phyloP scores from a whole-genome alignment of 495 filamentous ascomycete species.

The Neurospora discreta region DNA sequence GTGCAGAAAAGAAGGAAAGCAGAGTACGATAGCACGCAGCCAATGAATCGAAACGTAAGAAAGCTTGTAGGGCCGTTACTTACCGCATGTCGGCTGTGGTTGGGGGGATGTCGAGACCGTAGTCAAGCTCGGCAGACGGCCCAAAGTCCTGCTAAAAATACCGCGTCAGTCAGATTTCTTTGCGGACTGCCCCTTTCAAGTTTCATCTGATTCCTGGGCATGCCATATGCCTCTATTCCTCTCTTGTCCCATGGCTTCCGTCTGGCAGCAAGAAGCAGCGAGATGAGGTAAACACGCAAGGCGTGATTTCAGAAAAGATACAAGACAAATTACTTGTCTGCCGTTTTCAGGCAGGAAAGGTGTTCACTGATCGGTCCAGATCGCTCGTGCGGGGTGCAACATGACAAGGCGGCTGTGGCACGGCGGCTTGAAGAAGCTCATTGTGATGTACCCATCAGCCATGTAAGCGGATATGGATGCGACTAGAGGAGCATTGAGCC shows the following conservation, averaged over 20 bases:
- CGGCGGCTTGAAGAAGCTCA: not conserved
- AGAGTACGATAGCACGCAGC: not conserved
- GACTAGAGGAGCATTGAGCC: not conserved
- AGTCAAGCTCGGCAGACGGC: conserved; percentile 38
- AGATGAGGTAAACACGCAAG: not conserved
- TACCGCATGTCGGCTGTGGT: conserved; percentile 38
- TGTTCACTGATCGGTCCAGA: not conserved
- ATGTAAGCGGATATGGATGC: not conserved
- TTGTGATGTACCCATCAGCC: not conserved
- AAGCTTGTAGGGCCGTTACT: conserved; percentile 11
- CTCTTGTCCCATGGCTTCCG: conserved; percentile 5
- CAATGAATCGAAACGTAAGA: conserved; percentile 5
- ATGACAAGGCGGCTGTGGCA: not conserved
- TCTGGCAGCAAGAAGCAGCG: not conserved
- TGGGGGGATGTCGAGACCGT: conserved; percentile 29
- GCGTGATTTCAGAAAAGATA: not conserved
- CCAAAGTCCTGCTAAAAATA: conserved; percentile 36
- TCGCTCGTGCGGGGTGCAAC: not conserved
- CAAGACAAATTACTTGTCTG: not conserved
- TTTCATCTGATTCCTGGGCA: not conserved
- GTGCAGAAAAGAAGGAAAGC: not conserved
- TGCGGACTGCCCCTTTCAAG: not conserved
- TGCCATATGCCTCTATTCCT: conserved; percentile 10
- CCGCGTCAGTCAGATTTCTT: conserved; percentile 14
- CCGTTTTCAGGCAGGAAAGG: not conserved